A percentile compares a stretch with the other conserved stretches of the same genome.
These are phyloP conservation scores for Borealophlyctis nickersoniae DNA, from an alignment of 192 early-diverging fungal genomes.

Conservation along the genomic window DNA sequence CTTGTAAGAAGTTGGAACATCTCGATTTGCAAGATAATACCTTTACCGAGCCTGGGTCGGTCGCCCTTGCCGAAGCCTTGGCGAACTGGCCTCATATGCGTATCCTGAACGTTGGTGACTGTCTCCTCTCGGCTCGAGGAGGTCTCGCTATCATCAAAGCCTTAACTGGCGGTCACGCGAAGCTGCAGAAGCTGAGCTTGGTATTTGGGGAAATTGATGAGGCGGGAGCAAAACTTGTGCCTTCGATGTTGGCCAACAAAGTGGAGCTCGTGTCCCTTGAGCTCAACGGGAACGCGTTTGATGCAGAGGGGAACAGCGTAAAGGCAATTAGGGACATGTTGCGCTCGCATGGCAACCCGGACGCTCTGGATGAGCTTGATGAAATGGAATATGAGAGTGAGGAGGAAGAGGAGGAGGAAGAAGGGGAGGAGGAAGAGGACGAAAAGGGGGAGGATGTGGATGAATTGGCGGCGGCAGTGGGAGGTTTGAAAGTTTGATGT, in stretches of 20 bases:
- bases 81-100: slow-evolving; percentile 75
- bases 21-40: slow-evolving; percentile 98
- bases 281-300: slow-evolving; percentile 90
- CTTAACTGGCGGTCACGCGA: slow-evolving; percentile 54
- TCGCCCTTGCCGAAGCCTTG: slow-evolving; percentile 74
- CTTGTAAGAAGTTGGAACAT: slow-evolving; percentile 63
- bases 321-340: slow-evolving; percentile 70
- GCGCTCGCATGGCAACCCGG: slow-evolving; percentile 62
- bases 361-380: slow-evolving; percentile 87
- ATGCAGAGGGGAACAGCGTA: slow-evolving; percentile 75
- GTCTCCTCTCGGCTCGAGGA: slow-evolving; percentile 76
- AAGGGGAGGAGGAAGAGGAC: slow-evolving; percentile 41
- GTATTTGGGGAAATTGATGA: slow-evolving; percentile 89
- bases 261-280: slow-evolving; percentile 64
- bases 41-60: slow-evolving; percentile 77
- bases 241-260: slow-evolving; percentile 64
- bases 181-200: slow-evolving; percentile 61
- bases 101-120: slow-evolving; percentile 85
- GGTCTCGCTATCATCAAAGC: slow-evolving; percentile 63
- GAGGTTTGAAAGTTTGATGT: background rate
- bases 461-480: slow-evolving; percentile 5
- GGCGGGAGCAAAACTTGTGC: slow-evolving; percentile 63
- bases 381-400: slow-evolving; percentile 82
- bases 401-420: slow-evolving; percentile 50
- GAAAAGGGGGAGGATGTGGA: slow-evolving; percentile 25